phyloP scores from a whole-genome alignment of 345 rosid genomes.

The Populus pruinosa region DNA sequence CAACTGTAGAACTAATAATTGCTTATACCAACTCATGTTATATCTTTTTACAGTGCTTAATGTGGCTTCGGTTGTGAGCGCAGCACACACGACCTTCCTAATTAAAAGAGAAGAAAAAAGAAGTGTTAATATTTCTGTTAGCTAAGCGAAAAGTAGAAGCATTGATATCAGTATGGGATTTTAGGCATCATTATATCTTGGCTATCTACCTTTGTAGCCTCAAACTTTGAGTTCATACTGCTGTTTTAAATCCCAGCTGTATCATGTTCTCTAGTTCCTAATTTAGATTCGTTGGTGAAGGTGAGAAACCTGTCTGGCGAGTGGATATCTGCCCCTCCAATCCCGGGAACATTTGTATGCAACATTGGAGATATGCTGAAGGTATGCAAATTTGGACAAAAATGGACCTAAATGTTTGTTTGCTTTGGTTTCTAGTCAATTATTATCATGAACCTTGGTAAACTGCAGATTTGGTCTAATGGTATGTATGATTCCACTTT shows the following conservation, averaged over 20 bases:
- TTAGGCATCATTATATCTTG: not conserved
- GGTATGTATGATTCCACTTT: conserved; percentile 79
- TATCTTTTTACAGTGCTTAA: too few species aligned
- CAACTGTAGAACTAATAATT: too few species aligned
- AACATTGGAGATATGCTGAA: conserved; percentile 94
- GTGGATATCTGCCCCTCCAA: conserved; percentile 85
- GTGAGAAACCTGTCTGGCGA: conserved; percentile 73
- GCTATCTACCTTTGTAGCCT: too few species aligned
- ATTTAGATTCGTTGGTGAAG: conserved; percentile 32
- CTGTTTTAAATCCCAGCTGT: not conserved
- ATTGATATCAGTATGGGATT: not conserved
- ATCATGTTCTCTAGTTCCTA: not conserved
- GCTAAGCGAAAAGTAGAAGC: too few species aligned
- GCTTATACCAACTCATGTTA: too few species aligned
- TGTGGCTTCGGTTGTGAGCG: too few species aligned
- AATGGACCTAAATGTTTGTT: not conserved
- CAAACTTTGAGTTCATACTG: not conserved
- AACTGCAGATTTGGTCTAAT: conserved; percentile 67
- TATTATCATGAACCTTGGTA: not conserved
- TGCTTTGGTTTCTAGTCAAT: not conserved
- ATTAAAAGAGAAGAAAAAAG: too few species aligned
- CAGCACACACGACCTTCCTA: too few species aligned
- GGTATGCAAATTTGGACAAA: conserved; percentile 31
- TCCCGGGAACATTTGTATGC: conserved; percentile 81
- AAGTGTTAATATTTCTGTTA: not conserved